A percentile compares a stretch with the other conserved stretches of the same genome.
These are phyloP conservation scores for Suillus variegatus DNA, from an alignment of 768 basidiomycete species.

Conservation along the genomic window DNA sequence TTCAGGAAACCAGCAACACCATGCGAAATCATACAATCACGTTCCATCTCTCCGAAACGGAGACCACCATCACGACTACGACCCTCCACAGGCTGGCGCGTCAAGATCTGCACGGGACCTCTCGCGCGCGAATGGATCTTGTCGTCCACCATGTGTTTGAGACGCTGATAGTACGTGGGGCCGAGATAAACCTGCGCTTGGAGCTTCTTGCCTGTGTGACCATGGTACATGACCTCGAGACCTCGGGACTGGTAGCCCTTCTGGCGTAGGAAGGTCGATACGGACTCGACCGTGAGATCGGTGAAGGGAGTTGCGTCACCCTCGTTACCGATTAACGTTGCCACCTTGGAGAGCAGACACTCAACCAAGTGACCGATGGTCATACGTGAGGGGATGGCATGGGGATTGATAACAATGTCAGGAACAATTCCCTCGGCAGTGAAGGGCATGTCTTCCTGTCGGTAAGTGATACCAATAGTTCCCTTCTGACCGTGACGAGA, in stretches of 20 bases:
- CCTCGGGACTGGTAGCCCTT: conserved; percentile 98
- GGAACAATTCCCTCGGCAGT: conserved; percentile 96
- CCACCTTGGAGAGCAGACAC: conserved; percentile 94
- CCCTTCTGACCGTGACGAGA: conserved; percentile 99
- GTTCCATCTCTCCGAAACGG: conserved; percentile 99
- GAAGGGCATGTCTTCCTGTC: conserved; percentile 99
- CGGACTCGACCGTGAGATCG: conserved; percentile 94
- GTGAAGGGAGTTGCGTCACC: conserved; percentile 99
- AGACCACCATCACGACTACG: conserved; percentile 97
- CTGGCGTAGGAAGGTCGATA: conserved; percentile 87
- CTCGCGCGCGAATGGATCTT: conserved; percentile 98
- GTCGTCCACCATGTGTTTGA: conserved; percentile 99
- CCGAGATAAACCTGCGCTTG: conserved; percentile 99
- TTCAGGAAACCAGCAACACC: conserved; percentile 98
- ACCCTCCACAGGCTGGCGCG: conserved; percentile 97
- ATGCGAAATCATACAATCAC: conserved; percentile 99
- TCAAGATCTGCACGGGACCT: conserved; percentile 97
- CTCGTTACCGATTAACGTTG: conserved; percentile 94
- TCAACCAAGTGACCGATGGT: conserved; percentile 99
- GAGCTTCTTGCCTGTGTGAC: conserved; percentile 96
- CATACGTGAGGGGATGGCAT: conserved; percentile 99
- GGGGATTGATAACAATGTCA: conserved; percentile 97
- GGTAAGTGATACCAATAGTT: conserved; percentile 98
- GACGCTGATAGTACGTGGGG: conserved; percentile 97
- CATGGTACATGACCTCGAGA: conserved; percentile 98